Conservation (phyloP, 2,329 filamentous ascomycete species). For the Ophiostoma himal-ulmi region DNA sequence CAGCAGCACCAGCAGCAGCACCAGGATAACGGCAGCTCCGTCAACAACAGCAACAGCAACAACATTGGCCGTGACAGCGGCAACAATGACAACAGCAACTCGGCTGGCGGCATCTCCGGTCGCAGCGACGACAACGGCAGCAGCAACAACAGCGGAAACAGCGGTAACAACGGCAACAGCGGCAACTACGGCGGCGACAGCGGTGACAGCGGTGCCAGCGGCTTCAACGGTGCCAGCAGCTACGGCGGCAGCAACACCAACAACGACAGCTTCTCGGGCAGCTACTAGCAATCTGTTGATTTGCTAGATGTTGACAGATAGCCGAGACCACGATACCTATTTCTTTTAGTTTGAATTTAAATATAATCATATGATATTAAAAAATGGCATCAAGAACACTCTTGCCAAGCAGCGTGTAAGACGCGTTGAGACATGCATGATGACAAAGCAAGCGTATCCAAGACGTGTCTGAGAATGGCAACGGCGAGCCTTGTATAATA, state of each 20-base stretch:
- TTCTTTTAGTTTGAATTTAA: neutral
- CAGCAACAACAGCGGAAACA: constrained; percentile 7
- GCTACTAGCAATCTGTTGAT: neutral
- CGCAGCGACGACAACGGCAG: constrained; percentile 6
- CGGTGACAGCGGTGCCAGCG: constrained; percentile 15
- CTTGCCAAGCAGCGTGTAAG: constrained; percentile 5
- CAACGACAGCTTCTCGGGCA: constrained; percentile 13
- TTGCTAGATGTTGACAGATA: neutral
- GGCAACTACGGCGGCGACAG: constrained; percentile 13
- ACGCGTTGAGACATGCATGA: neutral
- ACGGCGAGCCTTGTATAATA: neutral
- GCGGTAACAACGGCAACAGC: neutral
- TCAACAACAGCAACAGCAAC: constrained; percentile 9
- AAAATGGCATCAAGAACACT: too few species aligned
- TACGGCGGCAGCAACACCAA: constrained; percentile 11
- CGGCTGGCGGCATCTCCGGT: neutral
- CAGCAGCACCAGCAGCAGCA: constrained; percentile 8
- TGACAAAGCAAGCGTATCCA: neutral
- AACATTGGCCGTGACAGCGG: constrained; percentile 9
- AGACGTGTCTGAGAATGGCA: neutral
- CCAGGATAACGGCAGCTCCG: neutral
- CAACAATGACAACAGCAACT: neutral
- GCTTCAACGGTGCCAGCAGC: neutral
- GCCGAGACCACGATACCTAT: constrained; percentile 1
- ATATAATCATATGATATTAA: neutral